Conservation (phyloP, 2,329 filamentous ascomycete genomes). For the Didymella arachidicola region DNA sequence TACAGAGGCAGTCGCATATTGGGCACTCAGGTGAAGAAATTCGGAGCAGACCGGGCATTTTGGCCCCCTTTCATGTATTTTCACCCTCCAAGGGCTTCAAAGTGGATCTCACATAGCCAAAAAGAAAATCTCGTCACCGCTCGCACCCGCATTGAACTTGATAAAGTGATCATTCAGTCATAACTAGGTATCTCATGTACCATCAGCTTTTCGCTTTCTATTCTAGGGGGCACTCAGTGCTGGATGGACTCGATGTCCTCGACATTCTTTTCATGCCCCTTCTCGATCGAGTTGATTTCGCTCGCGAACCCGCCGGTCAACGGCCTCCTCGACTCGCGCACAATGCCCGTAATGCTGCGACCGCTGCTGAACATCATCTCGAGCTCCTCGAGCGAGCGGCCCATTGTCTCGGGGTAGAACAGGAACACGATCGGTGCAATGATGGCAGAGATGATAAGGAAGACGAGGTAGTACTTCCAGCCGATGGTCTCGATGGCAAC, state of each 20-base stretch:
- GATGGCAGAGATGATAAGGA: conserved; percentile 56
- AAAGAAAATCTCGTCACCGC: conserved; percentile 14
- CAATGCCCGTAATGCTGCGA: conserved; percentile 41
- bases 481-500: conserved; percentile 61
- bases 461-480: conserved; percentile 62
- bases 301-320: conserved; percentile 12
- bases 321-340: conserved; percentile 28
- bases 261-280: conserved; percentile 13
- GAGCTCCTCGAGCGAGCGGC: conserved; percentile 57
- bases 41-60: conserved; percentile 3
- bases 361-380: conserved; percentile 53
- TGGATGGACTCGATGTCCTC: conserved; percentile 13
- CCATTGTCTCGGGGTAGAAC: conserved; percentile 60
- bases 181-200: conserved; percentile 4
- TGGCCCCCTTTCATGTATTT: neutral
- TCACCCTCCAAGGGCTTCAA: conserved; percentile 6
- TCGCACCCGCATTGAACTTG: conserved; percentile 6
- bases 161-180: conserved; percentile 16
- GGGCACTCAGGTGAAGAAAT: conserved; percentile 10
- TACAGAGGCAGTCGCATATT: neutral
- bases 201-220: neutral
- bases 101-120: conserved; percentile 13
- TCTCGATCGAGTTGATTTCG: conserved; percentile 13
- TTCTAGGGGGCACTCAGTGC: neutral
- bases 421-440: conserved; percentile 57